Evolutionary conservation across 345 rosid genomes (phyloP), one percentile per base, ranked within the genome.

Genomic region (Clarkia xantiana): DNA sequence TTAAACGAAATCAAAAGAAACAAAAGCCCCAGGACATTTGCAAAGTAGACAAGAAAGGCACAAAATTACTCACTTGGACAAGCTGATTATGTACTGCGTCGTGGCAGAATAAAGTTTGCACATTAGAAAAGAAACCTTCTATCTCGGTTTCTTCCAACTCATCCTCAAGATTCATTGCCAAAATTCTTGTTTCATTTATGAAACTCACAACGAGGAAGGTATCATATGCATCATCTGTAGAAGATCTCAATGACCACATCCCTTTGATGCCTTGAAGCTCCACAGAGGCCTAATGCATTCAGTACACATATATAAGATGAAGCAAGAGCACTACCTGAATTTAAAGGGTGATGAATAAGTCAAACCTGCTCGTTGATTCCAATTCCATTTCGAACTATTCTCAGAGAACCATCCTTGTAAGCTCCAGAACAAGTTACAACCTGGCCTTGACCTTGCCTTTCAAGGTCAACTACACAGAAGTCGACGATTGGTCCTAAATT

Each of bases 371-470:
- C 97, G 53, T 90, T 90, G 54, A 90, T 86, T 74, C 97, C 97
- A 53, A 90, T 86, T 45, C 97, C 97, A 73, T 83, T 90, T 50
- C 96, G 86, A 64, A 90, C 94, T 29, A 90, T 73, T 40, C 94
- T 84, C 44, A 90, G 91, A 61, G 97, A 90, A 64, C 97, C 97
- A 65, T 90, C 97, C 77, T 90, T 90, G 49, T 83, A 76, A 55
- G 91, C 96, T 65, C 97, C 96, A 58, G 96, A 83, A 73, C 95
- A 86, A 53, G 97, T 90, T 29, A 90, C 94, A 60, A 90, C 94
- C 76, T 90, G 97, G 51, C 96, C 89, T 68, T 86, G 95, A 63
- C 97, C 97, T 69, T 90, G 97, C 76, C 96, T 83, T 79, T 90
- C 97, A 41, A 86, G 91, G 71, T 90, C 94, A 52, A 90, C 89